phyloP scores from a whole-genome alignment of 208 protist genomes.

The Angomonas ambiguus region DNA sequence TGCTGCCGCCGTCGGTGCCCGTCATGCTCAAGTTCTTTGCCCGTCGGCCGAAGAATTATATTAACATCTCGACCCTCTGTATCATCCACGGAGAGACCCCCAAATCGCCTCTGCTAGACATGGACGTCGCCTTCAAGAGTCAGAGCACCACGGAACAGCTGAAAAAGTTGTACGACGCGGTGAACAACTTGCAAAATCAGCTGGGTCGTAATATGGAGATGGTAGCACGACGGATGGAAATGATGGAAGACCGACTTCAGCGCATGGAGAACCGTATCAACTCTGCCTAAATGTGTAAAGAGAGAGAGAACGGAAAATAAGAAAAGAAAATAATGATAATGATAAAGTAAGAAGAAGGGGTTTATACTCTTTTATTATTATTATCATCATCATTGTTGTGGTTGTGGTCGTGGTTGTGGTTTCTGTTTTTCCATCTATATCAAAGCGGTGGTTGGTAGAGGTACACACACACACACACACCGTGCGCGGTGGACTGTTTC shows the following conservation, averaged over 20 bases:
- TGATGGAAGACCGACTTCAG: slow-evolving; percentile 19
- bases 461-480: too few relatives aligned
- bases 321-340: neutral
- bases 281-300: neutral
- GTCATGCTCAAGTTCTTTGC: slow-evolving; percentile 36
- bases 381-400: neutral
- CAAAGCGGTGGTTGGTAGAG: too few relatives aligned
- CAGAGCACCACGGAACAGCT: neutral
- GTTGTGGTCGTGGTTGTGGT: too few relatives aligned
- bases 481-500: too few relatives aligned
- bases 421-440: neutral
- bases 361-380: neutral
- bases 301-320: neutral
- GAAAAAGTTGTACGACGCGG: neutral
- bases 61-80: slow-evolving; percentile 17
- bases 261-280: neutral
- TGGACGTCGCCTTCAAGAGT: neutral
- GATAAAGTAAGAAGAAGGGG: neutral
- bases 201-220: slow-evolving; percentile 16
- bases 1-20: slow-evolving; percentile 1
- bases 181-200: neutral
- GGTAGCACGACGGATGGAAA: slow-evolving; percentile 16
- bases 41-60: slow-evolving; percentile 9
- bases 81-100: slow-evolving; percentile 2
- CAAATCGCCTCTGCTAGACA: neutral